These are phyloP conservation scores for Tylopilus plumbeoviolaceoides DNA, from an alignment of 768 basidiomycete genomes.

Conservation along the genomic window DNA sequence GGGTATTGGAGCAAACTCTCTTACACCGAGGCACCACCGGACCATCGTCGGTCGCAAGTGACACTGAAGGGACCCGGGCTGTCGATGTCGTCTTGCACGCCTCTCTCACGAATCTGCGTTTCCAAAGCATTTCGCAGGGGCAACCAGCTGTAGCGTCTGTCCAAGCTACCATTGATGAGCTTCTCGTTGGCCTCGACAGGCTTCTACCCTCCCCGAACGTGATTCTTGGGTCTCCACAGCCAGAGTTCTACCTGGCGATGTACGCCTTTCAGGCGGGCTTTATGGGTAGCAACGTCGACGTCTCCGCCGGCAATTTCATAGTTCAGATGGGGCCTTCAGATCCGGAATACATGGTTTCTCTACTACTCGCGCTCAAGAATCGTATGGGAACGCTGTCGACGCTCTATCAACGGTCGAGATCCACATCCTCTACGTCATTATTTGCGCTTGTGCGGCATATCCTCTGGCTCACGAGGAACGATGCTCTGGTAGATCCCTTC, in stretches of 20 bases:
- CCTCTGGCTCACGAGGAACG: slow-evolving; percentile 46
- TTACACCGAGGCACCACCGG: slow-evolving; percentile 3
- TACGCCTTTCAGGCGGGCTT: slow-evolving; percentile 16
- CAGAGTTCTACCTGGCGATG: slow-evolving; percentile 21
- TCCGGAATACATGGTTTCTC: slow-evolving; percentile 25
- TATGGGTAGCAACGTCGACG: slow-evolving; percentile 3
- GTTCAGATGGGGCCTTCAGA: slow-evolving; percentile 29
- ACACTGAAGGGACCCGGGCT: slow-evolving; percentile 1
- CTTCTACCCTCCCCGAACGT: background rate
- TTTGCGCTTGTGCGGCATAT: slow-evolving; percentile 44
- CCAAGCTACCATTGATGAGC: slow-evolving; percentile 13
- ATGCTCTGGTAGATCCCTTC: slow-evolving; percentile 63
- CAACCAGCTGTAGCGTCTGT: background rate
- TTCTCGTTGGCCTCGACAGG: slow-evolving; percentile 13
- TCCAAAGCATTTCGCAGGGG: slow-evolving; percentile 9
- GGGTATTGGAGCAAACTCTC: slow-evolving; percentile 44
- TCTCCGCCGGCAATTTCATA: slow-evolving; percentile 22
- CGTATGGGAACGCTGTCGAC: slow-evolving; percentile 10
- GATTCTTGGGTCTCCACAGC: slow-evolving; percentile 4
- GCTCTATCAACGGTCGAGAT: slow-evolving; percentile 28
- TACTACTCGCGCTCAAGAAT: slow-evolving; percentile 11
- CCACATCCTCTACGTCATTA: slow-evolving; percentile 30
- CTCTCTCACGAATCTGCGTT: slow-evolving; percentile 14
- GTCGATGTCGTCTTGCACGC: slow-evolving; percentile 18
- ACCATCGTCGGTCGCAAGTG: background rate